Evolutionary conservation across 129 eudicot genomes (phyloP).

Genomic region (Logfia minima): DNA sequence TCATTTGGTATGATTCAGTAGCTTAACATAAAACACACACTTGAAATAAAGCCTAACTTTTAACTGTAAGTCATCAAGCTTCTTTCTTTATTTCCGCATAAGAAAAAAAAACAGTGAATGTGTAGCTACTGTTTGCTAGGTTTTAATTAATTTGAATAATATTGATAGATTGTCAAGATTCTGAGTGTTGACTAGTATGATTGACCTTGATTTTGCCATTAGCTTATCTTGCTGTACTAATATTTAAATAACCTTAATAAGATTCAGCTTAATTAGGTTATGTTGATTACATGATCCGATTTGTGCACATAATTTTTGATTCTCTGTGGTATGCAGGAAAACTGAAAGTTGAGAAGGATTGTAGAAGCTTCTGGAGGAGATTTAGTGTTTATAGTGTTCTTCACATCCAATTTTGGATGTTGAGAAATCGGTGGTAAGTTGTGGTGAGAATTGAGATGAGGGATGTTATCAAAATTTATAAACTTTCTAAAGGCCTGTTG

Average conservation of each 20-base stretch:
- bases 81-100: background rate
- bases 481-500: constrained; percentile 68
- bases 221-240: background rate
- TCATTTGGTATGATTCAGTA: constrained; percentile 37
- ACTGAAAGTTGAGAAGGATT: background rate
- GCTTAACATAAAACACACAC: constrained; percentile 15
- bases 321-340: constrained; percentile 14
- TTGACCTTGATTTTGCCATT: background rate
- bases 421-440: constrained; percentile 42
- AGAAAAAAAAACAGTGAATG: no score
- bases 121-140: no score
- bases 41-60: constrained; percentile 30
- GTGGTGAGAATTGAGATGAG: constrained; percentile 58
- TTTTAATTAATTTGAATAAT: no score
- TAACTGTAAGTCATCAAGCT: constrained; percentile 39
- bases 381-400: constrained; percentile 19
- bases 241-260: no score
- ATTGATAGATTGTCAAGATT: no score
- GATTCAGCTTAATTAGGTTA: constrained; percentile 9
- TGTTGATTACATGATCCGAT: constrained; percentile 17
- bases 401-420: constrained; percentile 68
- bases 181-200: background rate
- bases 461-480: constrained; percentile 80
- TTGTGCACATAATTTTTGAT: background rate
- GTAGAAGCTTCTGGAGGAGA: no score